Evolutionary conservation across 352 stramenopile species (phyloP).

Genomic region (Globisporangium camurandrum): DNA sequence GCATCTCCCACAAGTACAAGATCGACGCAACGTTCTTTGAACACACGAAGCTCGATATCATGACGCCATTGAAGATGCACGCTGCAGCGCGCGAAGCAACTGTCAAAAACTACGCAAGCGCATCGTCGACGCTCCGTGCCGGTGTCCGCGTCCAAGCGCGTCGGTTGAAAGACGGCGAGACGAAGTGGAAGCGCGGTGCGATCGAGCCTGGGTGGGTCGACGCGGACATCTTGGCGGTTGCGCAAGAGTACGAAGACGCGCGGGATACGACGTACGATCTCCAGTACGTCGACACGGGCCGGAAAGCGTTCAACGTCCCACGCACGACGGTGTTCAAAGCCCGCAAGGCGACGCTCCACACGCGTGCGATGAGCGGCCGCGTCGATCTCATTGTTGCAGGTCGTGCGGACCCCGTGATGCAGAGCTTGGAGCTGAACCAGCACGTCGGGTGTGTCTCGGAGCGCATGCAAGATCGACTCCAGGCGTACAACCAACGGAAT

Average conservation of each 20-base stretch:
- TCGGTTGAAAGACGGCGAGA: constrained; percentile 65
- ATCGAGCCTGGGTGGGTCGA: constrained; percentile 71
- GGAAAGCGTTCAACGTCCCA: constrained; percentile 73
- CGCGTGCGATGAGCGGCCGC: constrained; percentile 66
- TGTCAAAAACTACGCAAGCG: constrained; percentile 29
- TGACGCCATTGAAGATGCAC: constrained; percentile 79
- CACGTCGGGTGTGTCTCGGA: constrained; percentile 86
- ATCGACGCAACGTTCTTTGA: constrained; percentile 87
- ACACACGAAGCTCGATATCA: constrained; percentile 86
- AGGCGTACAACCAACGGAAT: constrained; percentile 73
- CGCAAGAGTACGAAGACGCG: constrained; percentile 53
- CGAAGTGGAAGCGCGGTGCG: constrained; percentile 82
- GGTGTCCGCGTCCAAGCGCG: constrained; percentile 60
- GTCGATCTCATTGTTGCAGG: constrained; percentile 73
- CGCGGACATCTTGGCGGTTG: constrained; percentile 60
- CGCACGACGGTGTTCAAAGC: constrained; percentile 75
- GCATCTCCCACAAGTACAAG: constrained; percentile 91
- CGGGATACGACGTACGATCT: constrained; percentile 80
- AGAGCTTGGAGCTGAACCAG: constrained; percentile 74
- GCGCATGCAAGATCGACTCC: constrained; percentile 75
- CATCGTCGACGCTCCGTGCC: constrained; percentile 31
- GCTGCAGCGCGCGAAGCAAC: constrained; percentile 51
- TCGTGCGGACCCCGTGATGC: constrained; percentile 82
- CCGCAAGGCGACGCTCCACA: constrained; percentile 51
- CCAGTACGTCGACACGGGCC: constrained; percentile 77